Percentiles rank a stretch among this genome's conserved stretches.
Evolutionary conservation across 495 filamentous ascomycete species (phyloP).

Genomic region (Trypethelium eluteriae): DNA sequence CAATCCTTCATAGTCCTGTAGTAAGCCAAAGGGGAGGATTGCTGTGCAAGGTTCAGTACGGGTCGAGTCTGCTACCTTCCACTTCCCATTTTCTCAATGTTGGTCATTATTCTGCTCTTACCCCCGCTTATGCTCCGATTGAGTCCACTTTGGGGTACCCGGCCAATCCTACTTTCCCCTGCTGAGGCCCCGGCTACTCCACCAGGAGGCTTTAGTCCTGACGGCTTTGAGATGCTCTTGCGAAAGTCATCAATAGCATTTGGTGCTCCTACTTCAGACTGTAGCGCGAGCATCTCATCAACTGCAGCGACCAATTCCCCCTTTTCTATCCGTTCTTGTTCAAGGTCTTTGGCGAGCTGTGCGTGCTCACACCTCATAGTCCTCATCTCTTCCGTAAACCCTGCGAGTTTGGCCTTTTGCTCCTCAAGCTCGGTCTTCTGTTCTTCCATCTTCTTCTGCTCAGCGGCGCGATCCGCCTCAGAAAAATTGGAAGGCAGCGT

Average conservation of each 20-base stretch:
- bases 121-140: slow-evolving; percentile 28
- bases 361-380: slow-evolving; percentile 59
- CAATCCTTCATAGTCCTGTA: not conserved
- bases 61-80: slow-evolving; percentile 10
- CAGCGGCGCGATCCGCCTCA: slow-evolving; percentile 36
- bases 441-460: slow-evolving; percentile 41
- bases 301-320: slow-evolving; percentile 86
- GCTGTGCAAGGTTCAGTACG: not conserved
- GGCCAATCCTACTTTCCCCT: slow-evolving; percentile 39
- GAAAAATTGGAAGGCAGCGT: slow-evolving; percentile 40
- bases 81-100: slow-evolving; percentile 44
- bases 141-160: slow-evolving; percentile 21
- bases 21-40: not conserved
- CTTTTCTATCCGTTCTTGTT: slow-evolving; percentile 82
- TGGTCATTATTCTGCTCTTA: slow-evolving; percentile 42
- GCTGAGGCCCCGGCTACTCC: not conserved
- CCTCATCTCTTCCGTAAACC: slow-evolving; percentile 59
- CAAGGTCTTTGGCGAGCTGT: slow-evolving; percentile 54
- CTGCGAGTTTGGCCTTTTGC: slow-evolving; percentile 53
- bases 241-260: slow-evolving; percentile 33
- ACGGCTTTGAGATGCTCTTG: slow-evolving; percentile 32
- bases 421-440: slow-evolving; percentile 49
- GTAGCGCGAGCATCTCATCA: slow-evolving; percentile 72
- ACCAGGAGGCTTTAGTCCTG: slow-evolving; percentile 33
- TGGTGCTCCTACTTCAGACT: slow-evolving; percentile 25